Evolutionary conservation across 1,284 basidiomycete species (phyloP).

Genomic region (Thecaphora thlaspeos): DNA sequence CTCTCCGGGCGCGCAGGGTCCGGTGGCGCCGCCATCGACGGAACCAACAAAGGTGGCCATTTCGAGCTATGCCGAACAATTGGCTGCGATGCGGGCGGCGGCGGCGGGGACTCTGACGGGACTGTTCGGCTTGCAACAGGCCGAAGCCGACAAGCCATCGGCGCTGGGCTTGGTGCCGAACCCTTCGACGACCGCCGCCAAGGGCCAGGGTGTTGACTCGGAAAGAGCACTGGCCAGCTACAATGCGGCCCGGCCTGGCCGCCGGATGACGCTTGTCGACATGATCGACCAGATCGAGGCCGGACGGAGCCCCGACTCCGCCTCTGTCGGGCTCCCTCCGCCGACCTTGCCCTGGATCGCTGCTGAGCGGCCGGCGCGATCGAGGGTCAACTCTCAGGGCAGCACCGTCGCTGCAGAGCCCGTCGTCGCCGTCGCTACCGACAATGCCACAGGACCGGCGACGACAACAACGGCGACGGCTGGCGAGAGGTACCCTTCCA

Average conservation of each 20-base stretch:
- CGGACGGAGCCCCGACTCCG: neutral
- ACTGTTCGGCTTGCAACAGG: slow-evolving; percentile 9
- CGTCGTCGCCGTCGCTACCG: too few relatives aligned
- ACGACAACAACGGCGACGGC: too few relatives aligned
- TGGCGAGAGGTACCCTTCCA: neutral
- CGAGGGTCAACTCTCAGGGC: neutral
- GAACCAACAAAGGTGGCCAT: neutral
- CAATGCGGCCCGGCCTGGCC: slow-evolving; percentile 4
- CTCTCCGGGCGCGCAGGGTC: neutral
- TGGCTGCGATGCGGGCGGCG: slow-evolving; percentile 25
- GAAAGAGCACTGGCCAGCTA: slow-evolving; percentile 19
- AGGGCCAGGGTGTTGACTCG: slow-evolving; percentile 29
- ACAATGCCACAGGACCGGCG: neutral
- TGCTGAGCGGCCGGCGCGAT: neutral
- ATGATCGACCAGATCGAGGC: slow-evolving; percentile 30
- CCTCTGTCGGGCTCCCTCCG: neutral
- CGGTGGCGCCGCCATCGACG: neutral
- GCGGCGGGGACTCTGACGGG: slow-evolving; percentile 24
- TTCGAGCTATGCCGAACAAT: slow-evolving; percentile 22
- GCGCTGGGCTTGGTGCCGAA: neutral
- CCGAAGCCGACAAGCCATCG: neutral
- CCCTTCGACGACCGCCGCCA: neutral
- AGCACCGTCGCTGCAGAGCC: neutral
- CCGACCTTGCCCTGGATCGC: neutral
- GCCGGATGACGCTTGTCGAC: slow-evolving; percentile 24